Evolutionary conservation across 2,329 filamentous ascomycete genomes (phyloP).

Genomic region (Trichoderma sp.): DNA sequence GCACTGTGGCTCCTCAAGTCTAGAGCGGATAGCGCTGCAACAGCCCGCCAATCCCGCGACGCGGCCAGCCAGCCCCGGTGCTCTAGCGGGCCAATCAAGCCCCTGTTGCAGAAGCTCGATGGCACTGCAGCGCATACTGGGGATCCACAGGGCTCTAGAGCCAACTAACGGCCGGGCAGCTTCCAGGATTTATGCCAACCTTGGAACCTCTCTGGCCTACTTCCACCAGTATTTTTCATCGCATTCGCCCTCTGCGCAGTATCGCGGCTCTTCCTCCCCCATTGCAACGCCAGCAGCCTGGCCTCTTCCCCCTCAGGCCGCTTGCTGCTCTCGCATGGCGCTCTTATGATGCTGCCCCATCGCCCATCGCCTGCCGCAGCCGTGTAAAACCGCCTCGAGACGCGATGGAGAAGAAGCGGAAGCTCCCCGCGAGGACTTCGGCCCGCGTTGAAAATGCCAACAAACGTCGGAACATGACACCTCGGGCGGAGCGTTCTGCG

Average conservation of each 20-base stretch:
- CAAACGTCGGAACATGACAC: constrained; percentile 58
- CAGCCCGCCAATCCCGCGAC: constrained; percentile 8
- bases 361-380: constrained; percentile 19
- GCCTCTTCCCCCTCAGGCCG: constrained; percentile 13
- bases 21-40: background rate
- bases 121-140: constrained; percentile 9
- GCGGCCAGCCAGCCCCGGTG: constrained; percentile 8
- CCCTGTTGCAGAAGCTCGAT: constrained; percentile 8
- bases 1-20: background rate
- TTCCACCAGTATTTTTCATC: constrained; percentile 1
- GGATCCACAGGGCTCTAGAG: background rate
- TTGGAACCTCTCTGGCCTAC: background rate
- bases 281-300: constrained; percentile 1
- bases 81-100: constrained; percentile 9
- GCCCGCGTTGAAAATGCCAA: constrained; percentile 57
- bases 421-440: constrained; percentile 60
- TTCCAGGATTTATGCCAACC: constrained; percentile 11
- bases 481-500: constrained; percentile 51
- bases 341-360: constrained; percentile 31
- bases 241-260: constrained; percentile 1
- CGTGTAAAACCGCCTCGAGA: constrained; percentile 19
- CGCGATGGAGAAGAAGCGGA: constrained; percentile 63
- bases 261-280: background rate
- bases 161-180: constrained; percentile 15
- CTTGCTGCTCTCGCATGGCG: constrained; percentile 27